Percentiles rank a stretch among this genome's conserved stretches.
Conservation (phyloP, 139 green algal genomes). For the Gonium pectorale region DNA sequence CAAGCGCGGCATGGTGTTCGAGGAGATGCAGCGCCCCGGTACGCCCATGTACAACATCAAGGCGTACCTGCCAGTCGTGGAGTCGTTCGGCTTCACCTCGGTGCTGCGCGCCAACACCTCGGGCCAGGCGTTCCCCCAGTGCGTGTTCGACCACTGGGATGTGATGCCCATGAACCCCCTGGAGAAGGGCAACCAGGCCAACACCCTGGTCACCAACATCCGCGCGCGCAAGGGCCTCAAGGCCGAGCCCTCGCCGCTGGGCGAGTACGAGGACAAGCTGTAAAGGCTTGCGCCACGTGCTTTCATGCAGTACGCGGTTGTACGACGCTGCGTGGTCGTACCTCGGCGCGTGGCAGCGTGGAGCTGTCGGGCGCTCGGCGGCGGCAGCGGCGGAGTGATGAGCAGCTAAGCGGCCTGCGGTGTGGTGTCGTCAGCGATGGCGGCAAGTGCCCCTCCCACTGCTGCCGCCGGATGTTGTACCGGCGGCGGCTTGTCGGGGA, state of each 20-base stretch:
- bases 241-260: conserved; percentile 76
- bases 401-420: too few relatives aligned
- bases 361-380: too few relatives aligned
- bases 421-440: too few relatives aligned
- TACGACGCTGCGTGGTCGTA: too few relatives aligned
- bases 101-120: conserved; percentile 94
- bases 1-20: conserved; percentile 99
- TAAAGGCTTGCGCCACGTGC: too few relatives aligned
- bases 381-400: too few relatives aligned
- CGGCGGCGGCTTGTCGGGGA: too few relatives aligned
- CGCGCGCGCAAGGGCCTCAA: conserved; percentile 98
- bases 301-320: too few relatives aligned
- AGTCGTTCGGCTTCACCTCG: conserved; percentile 99
- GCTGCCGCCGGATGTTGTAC: too few relatives aligned
- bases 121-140: conserved; percentile 97
- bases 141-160: conserved; percentile 99
- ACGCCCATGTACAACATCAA: conserved; percentile 99
- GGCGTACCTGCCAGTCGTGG: conserved; percentile 95
- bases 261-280: conserved; percentile 99
- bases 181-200: conserved; percentile 75
- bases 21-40: conserved; percentile 97
- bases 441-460: too few relatives aligned
- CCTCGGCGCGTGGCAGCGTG: too few relatives aligned
- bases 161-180: conserved; percentile 88
- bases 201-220: conserved; percentile 88